Evolutionary conservation across 2,329 filamentous ascomycete species (phyloP).

Genomic region (Hypoxylon sp.): DNA sequence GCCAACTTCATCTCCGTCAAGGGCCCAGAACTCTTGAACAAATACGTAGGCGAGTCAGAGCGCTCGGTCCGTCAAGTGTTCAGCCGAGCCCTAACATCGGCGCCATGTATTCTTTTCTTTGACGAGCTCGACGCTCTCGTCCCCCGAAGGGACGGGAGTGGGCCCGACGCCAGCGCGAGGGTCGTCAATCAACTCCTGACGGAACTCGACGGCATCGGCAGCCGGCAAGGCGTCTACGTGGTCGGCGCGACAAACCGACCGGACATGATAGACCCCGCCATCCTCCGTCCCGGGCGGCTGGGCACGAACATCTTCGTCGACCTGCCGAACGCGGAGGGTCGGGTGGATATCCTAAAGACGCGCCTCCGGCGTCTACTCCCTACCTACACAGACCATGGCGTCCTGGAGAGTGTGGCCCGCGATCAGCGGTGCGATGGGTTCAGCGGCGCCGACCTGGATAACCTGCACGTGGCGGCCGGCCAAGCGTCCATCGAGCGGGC

Average conservation of each 20-base stretch:
- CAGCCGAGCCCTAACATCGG: slow-evolving; percentile 81
- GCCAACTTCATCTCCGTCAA: slow-evolving; percentile 99
- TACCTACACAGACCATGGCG: slow-evolving; percentile 39
- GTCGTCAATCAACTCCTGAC: slow-evolving; percentile 96
- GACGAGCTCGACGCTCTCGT: slow-evolving; percentile 96
- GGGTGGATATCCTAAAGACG: slow-evolving; percentile 84
- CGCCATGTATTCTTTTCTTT: slow-evolving; percentile 96
- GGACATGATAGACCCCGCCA: slow-evolving; percentile 95
- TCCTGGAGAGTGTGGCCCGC: slow-evolving; percentile 64
- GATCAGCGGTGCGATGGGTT: slow-evolving; percentile 76
- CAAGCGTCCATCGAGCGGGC: slow-evolving; percentile 41
- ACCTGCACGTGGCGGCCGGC: slow-evolving; percentile 52
- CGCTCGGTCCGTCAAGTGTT: slow-evolving; percentile 93
- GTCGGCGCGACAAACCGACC: slow-evolving; percentile 95
- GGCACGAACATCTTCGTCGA: slow-evolving; percentile 91
- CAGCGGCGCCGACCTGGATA: slow-evolving; percentile 71
- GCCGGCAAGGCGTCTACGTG: slow-evolving; percentile 86
- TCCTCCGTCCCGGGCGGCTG: slow-evolving; percentile 89
- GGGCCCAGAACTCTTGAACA: slow-evolving; percentile 94
- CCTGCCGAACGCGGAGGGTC: slow-evolving; percentile 78
- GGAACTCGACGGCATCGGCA: slow-evolving; percentile 86
- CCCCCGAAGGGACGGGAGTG: slow-evolving; percentile 78
- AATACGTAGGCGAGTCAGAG: slow-evolving; percentile 96
- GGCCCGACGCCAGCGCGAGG: slow-evolving; percentile 83
- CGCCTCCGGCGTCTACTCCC: slow-evolving; percentile 50